Conservation (phyloP, 2,329 filamentous ascomycete species). For the Fusarium domesticum region DNA sequence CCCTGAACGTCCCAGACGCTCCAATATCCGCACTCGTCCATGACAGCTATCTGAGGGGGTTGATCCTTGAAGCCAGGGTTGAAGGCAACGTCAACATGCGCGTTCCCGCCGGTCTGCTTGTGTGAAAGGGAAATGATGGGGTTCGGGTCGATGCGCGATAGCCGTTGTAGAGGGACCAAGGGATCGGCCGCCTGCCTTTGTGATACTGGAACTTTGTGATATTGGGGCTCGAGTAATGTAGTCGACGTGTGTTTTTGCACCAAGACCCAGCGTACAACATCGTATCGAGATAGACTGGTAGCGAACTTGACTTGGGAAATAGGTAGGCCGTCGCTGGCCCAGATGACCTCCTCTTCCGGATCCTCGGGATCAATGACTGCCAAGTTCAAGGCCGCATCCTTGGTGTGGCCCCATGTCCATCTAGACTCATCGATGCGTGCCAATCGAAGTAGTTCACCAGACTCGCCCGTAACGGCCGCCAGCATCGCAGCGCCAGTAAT, state of each 20-base stretch:
- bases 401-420: slow-evolving; percentile 52
- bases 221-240: slow-evolving; percentile 50
- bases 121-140: slow-evolving; percentile 52
- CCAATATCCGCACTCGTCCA: slow-evolving; percentile 66
- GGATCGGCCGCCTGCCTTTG: slow-evolving; percentile 11
- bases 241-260: slow-evolving; percentile 53
- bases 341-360: slow-evolving; percentile 49
- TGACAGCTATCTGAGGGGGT: slow-evolving; percentile 61
- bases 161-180: slow-evolving; percentile 25
- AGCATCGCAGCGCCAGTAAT: slow-evolving; percentile 36
- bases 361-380: slow-evolving; percentile 41
- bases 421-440: slow-evolving; percentile 47
- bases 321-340: slow-evolving; percentile 51
- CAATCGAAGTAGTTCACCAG: slow-evolving; percentile 57
- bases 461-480: slow-evolving; percentile 53
- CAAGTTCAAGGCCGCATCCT: slow-evolving; percentile 46
- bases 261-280: slow-evolving; percentile 49
- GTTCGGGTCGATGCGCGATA: slow-evolving; percentile 55
- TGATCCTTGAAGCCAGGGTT: slow-evolving; percentile 48
- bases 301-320: slow-evolving; percentile 53
- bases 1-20: slow-evolving; percentile 60
- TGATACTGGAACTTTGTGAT: slow-evolving; percentile 39
- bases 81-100: slow-evolving; percentile 63
- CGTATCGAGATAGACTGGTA: slow-evolving; percentile 36
- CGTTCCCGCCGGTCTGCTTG: slow-evolving; percentile 50